A percentile compares a stretch with the other conserved stretches of the same genome.
phyloP scores from a whole-genome alignment of 306 rosid species.

The Cicer cuneatum region DNA sequence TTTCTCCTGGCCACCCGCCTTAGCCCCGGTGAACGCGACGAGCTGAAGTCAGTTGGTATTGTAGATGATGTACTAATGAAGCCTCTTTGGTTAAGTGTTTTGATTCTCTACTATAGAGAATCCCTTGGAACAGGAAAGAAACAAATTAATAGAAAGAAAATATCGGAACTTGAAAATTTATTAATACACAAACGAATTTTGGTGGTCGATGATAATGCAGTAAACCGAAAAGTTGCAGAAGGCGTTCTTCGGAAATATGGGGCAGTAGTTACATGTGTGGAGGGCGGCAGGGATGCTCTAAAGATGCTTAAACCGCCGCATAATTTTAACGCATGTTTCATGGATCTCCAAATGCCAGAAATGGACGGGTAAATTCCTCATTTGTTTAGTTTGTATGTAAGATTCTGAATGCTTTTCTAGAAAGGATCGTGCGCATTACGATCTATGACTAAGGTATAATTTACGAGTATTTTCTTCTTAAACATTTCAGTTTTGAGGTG shows the following conservation, averaged over 20 bases:
- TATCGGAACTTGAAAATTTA: slow-evolving; percentile 61
- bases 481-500: slow-evolving; percentile 75
- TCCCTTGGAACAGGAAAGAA: slow-evolving; percentile 66
- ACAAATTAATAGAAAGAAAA: slow-evolving; percentile 54
- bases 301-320: slow-evolving; percentile 78
- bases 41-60: slow-evolving; percentile 63
- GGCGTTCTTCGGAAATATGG: slow-evolving; percentile 83
- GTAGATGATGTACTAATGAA: slow-evolving; percentile 65
- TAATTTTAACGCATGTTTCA: slow-evolving; percentile 83
- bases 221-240: slow-evolving; percentile 91
- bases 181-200: slow-evolving; percentile 67
- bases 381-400: slow-evolving; percentile 2
- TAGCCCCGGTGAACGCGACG: slow-evolving; percentile 50
- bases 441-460: background rate
- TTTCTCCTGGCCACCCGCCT: slow-evolving; percentile 68
- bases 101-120: slow-evolving; percentile 68
- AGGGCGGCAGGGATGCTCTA: slow-evolving; percentile 76
- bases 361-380: slow-evolving; percentile 90
- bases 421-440: background rate
- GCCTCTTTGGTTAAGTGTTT: slow-evolving; percentile 72
- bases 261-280: slow-evolving; percentile 80
- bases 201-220: slow-evolving; percentile 93
- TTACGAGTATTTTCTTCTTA: slow-evolving; percentile 36
- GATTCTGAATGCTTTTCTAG: slow-evolving; percentile 28
- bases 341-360: slow-evolving; percentile 99